Evolutionary conservation across 192 early-diverging fungal genomes (phyloP).

Genomic region (Gryganskiella cystojenkinii): DNA sequence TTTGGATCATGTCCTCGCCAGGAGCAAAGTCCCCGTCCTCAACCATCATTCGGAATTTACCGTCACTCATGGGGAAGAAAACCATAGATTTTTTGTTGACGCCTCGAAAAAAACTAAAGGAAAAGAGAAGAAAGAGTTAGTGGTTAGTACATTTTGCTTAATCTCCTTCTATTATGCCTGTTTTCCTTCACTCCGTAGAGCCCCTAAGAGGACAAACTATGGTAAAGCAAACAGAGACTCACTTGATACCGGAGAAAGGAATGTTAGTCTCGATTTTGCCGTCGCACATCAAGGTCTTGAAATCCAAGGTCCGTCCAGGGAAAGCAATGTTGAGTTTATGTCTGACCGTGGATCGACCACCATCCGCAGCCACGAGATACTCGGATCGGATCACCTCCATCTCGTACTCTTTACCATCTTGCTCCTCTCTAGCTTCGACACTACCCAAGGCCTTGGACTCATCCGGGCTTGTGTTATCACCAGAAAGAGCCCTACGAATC

Average conservation of each 20-base stretch:
- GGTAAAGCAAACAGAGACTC: not conserved
- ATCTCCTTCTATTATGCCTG: not conserved
- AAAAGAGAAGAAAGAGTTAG: not conserved
- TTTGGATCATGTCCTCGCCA: too few species aligned
- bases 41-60: constrained; percentile 1
- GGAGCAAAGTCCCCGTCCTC: constrained; percentile 10
- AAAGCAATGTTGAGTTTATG: constrained; percentile 13
- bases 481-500: constrained; percentile 2
- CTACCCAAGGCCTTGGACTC: not conserved
- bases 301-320: constrained; percentile 9
- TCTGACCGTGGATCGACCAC: constrained; percentile 23
- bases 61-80: constrained; percentile 17
- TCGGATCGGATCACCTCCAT: constrained; percentile 11
- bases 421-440: not conserved
- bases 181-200: not conserved
- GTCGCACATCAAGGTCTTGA: constrained; percentile 9
- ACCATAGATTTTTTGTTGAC: constrained; percentile 11
- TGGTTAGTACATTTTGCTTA: not conserved
- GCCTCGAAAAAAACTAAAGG: constrained; percentile 11
- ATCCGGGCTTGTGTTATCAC: not conserved
- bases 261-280: not conserved
- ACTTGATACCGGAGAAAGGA: not conserved
- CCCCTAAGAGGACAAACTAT: not conserved
- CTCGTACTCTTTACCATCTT: constrained; percentile 23
- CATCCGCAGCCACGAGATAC: constrained; percentile 28